These are phyloP conservation scores for Fusarium austroafricanum DNA, from an alignment of 2,329 filamentous ascomycete genomes.

Conservation along the genomic window DNA sequence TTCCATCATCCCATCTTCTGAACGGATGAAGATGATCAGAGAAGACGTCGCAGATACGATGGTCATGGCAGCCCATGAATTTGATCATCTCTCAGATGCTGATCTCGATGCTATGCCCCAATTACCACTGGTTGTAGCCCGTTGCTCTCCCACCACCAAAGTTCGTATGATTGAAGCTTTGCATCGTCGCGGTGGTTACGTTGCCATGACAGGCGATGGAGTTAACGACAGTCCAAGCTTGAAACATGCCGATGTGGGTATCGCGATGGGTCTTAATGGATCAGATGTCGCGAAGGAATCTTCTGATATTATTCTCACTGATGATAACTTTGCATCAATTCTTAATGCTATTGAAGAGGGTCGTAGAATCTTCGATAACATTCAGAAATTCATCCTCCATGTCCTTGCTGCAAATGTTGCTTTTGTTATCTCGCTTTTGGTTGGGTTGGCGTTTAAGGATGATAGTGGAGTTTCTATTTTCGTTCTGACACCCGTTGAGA, in stretches of 20 bases:
- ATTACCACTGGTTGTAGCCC: conserved; percentile 74
- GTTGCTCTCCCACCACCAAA: conserved; percentile 78
- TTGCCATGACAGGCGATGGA: conserved; percentile 77
- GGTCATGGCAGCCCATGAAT: conserved; percentile 72
- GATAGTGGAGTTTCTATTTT: conserved; percentile 72
- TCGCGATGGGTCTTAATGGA: conserved; percentile 73
- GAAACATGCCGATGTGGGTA: conserved; percentile 75
- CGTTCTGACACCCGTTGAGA: conserved; percentile 75
- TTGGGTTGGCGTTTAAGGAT: conserved; percentile 77
- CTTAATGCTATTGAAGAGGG: conserved; percentile 69
- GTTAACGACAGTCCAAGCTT: conserved; percentile 77
- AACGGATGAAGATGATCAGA: conserved; percentile 53
- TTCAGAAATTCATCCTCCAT: conserved; percentile 77
- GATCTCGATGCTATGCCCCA: conserved; percentile 72
- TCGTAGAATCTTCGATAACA: conserved; percentile 76
- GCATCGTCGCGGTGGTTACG: conserved; percentile 70
- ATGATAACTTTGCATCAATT: conserved; percentile 71
- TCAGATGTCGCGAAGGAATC: conserved; percentile 78
- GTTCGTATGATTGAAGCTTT: conserved; percentile 81
- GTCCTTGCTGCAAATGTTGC: conserved; percentile 75
- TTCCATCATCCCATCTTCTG: conserved; percentile 65
- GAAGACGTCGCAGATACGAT: conserved; percentile 65
- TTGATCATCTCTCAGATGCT: conserved; percentile 71
- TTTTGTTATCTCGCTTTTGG: conserved; percentile 73
- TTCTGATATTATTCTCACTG: conserved; percentile 72